These are phyloP conservation scores for Penicillium capsulatum DNA, from an alignment of 2,329 filamentous ascomycete species.

Conservation along the genomic window DNA sequence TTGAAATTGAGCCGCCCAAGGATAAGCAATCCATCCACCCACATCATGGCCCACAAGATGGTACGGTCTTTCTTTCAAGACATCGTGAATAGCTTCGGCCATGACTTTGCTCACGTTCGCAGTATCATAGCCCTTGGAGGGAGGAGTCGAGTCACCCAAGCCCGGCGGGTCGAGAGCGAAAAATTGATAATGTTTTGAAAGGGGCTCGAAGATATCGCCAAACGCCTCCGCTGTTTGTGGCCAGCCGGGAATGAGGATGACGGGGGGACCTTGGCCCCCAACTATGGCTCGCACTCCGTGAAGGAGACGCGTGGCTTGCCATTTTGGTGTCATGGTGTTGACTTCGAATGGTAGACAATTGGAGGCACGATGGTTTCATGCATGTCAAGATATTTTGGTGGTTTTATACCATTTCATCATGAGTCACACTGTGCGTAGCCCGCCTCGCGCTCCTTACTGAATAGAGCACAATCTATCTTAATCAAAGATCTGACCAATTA, in stretches of 20 bases:
- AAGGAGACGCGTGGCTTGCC: constrained; percentile 19
- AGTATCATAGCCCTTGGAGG: constrained; percentile 20
- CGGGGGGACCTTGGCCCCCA: constrained; percentile 20
- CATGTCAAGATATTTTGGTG: neutral
- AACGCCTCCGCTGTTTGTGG: constrained; percentile 27
- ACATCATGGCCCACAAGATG: constrained; percentile 29
- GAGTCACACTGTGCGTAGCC: too few species aligned
- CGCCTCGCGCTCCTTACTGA: too few species aligned
- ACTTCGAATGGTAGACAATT: neutral
- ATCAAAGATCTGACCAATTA: too few species aligned
- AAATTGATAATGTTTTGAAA: constrained; percentile 21
- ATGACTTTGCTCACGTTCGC: constrained; percentile 21
- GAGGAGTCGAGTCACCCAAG: constrained; percentile 21
- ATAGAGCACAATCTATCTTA: too few species aligned
- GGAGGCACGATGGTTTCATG: neutral
- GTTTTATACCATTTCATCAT: neutral
- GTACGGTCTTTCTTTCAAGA: constrained; percentile 13
- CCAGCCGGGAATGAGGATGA: constrained; percentile 19
- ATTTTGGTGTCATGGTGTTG: constrained; percentile 14
- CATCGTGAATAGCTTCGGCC: constrained; percentile 13
- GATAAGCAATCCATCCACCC: constrained; percentile 25
- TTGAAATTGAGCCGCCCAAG: constrained; percentile 23
- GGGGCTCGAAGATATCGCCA: constrained; percentile 19
- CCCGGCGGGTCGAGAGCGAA: constrained; percentile 20
- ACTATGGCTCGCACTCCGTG: constrained; percentile 23